phyloP scores from a whole-genome alignment of 495 filamentous ascomycete genomes.

The Trichocladium uniseriatum region DNA sequence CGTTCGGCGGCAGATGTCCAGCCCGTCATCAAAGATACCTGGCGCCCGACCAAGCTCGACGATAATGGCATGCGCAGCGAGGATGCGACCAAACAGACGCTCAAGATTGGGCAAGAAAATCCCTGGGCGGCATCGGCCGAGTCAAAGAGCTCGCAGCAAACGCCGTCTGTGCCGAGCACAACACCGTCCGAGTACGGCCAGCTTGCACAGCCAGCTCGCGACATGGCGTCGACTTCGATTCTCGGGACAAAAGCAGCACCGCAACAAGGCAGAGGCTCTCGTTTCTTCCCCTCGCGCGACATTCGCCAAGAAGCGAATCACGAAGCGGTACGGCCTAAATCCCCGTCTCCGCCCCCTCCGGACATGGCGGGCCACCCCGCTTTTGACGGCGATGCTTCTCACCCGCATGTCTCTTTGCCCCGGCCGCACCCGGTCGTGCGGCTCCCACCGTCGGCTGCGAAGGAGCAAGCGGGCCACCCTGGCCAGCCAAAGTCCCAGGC shows the following conservation, averaged over 20 bases:
- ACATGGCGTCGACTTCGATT: conserved; percentile 13
- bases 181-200: conserved; percentile 12
- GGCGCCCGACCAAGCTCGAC: conserved; percentile 48
- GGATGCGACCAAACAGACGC: conserved; percentile 16
- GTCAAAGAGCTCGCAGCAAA: conserved; percentile 10
- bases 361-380: conserved; percentile 63
- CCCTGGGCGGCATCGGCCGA: conserved; percentile 19
- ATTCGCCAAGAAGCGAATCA: conserved; percentile 19
- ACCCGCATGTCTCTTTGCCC: conserved; percentile 62
- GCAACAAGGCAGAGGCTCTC: conserved; percentile 17
- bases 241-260: conserved; percentile 6
- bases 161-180: conserved; percentile 5
- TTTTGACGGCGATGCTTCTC: conserved; percentile 53
- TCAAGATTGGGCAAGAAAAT: conserved; percentile 19
- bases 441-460: conserved; percentile 47
- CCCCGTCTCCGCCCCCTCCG: conserved; percentile 63
- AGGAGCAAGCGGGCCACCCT: conserved; percentile 18
- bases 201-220: conserved; percentile 10
- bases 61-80: conserved; percentile 29
- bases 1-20: conserved; percentile 25
- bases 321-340: conserved; percentile 29
- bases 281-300: conserved; percentile 61
- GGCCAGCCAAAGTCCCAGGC: conserved; percentile 7
- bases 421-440: conserved; percentile 59
- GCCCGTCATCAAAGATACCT: conserved; percentile 52